Evolutionary conservation across 129 eudicot species (phyloP).

Genomic region (Gnaphalium uliginosum): DNA sequence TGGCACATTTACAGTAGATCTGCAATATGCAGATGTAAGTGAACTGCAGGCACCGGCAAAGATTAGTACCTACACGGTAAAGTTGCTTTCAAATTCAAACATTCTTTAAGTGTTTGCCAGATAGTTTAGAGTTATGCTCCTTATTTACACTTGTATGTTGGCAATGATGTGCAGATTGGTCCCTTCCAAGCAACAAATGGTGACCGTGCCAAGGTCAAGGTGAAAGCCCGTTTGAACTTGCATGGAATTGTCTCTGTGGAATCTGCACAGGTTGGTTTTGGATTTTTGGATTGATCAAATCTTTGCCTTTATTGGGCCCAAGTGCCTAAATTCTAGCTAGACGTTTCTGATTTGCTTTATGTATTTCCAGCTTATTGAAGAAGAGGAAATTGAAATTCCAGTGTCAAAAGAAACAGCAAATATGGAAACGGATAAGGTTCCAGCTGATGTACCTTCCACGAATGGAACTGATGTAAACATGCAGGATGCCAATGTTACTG

Average conservation of each 20-base stretch:
- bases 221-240: constrained; percentile 70
- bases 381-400: constrained; percentile 81
- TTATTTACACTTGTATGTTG: not conserved
- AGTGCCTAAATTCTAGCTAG: not conserved
- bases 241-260: constrained; percentile 90
- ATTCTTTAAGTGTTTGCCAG: not conserved
- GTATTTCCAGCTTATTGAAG: constrained; percentile 74
- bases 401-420: constrained; percentile 62
- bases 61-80: constrained; percentile 88
- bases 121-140: not conserved
- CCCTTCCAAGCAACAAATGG: constrained; percentile 78
- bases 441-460: constrained; percentile 47
- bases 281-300: not conserved
- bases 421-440: constrained; percentile 75
- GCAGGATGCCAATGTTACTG: constrained; percentile 76
- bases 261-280: constrained; percentile 69
- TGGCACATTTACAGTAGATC: constrained; percentile 70
- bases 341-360: not conserved
- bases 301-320: not conserved
- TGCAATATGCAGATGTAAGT: constrained; percentile 77
- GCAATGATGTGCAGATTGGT: constrained; percentile 63
- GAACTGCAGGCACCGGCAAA: constrained; percentile 83
- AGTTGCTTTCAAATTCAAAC: not conserved
- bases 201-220: constrained; percentile 76
- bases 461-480: constrained; percentile 72